Conservation (phyloP, 2,329 filamentous ascomycete species). For the Atkinsonella hypoxylon region DNA sequence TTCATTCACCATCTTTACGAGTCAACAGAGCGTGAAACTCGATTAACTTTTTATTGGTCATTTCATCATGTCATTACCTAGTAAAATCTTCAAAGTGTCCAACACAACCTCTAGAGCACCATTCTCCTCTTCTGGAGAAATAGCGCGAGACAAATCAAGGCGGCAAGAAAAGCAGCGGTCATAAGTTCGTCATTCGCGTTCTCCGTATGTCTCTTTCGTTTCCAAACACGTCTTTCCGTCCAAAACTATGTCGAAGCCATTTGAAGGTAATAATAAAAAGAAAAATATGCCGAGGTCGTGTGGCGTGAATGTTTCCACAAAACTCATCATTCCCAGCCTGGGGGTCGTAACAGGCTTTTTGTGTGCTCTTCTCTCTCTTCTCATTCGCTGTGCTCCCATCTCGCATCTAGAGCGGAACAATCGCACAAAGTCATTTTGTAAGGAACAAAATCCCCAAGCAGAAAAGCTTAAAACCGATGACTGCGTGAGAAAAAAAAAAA, state of each 20-base stretch:
- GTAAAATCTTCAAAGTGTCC: conserved; percentile 21
- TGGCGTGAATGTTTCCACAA: conserved; percentile 12
- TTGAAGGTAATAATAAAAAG: conserved; percentile 9
- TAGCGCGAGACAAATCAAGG: conserved; percentile 7
- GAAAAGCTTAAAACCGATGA: neutral
- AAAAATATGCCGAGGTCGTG: conserved; percentile 7
- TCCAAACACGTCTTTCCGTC: conserved; percentile 12
- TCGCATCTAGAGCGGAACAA: conserved; percentile 16
- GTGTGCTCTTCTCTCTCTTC: conserved; percentile 17
- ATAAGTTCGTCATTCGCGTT: conserved; percentile 24
- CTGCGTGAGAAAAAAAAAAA: neutral
- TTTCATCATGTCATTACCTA: conserved; percentile 29
- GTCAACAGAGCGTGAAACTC: conserved; percentile 4
- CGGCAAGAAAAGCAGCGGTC: conserved; percentile 15
- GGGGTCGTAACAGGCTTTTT: conserved; percentile 24
- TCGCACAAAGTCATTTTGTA: conserved; percentile 9
- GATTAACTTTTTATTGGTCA: conserved; percentile 26
- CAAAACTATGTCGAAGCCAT: conserved; percentile 10
- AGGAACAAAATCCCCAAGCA: conserved; percentile 6
- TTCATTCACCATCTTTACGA: neutral
- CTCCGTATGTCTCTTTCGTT: conserved; percentile 14
- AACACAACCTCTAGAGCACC: conserved; percentile 18
- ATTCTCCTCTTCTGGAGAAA: conserved; percentile 15
- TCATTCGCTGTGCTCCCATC: conserved; percentile 18
- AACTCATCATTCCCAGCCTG: conserved; percentile 22